Evolutionary conservation across 768 basidiomycete genomes (phyloP).

Genomic region (Stropharia rugosoannulata): DNA sequence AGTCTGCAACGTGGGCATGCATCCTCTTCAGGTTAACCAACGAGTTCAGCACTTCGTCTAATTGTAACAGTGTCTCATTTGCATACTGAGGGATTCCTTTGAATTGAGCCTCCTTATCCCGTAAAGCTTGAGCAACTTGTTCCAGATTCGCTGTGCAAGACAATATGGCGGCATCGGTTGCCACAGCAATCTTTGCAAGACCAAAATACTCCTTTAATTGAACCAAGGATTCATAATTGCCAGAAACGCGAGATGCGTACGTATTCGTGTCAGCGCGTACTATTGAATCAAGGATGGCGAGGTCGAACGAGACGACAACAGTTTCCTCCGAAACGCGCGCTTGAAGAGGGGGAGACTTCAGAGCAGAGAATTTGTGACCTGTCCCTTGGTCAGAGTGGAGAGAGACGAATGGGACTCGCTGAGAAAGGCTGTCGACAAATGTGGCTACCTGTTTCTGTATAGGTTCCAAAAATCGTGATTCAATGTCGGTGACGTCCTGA

Average conservation of each 20-base stretch:
- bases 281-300: slow-evolving; percentile 56
- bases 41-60: slow-evolving; percentile 31
- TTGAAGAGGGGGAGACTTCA: slow-evolving; percentile 6
- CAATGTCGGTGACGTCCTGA: background rate
- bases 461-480: slow-evolving; percentile 20
- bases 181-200: slow-evolving; percentile 52
- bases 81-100: slow-evolving; percentile 16
- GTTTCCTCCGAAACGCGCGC: background rate
- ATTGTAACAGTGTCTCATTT: slow-evolving; percentile 27
- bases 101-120: slow-evolving; percentile 34
- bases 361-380: background rate
- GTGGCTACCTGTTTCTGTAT: slow-evolving; percentile 43
- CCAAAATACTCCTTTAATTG: slow-evolving; percentile 47
- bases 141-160: slow-evolving; percentile 37
- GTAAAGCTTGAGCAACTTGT: slow-evolving; percentile 37
- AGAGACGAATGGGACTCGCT: slow-evolving; percentile 59
- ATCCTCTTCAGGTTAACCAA: slow-evolving; percentile 18
- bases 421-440: slow-evolving; percentile 49
- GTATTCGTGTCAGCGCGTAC: slow-evolving; percentile 71
- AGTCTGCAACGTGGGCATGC: slow-evolving; percentile 29
- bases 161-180: slow-evolving; percentile 44
- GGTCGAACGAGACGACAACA: slow-evolving; percentile 53
- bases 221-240: slow-evolving; percentile 48
- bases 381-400: slow-evolving; percentile 20
- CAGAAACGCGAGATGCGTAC: slow-evolving; percentile 62